Evolutionary conservation across 169 alveolate genomes (phyloP).

Genomic region (Cryptosporidium sp.): DNA sequence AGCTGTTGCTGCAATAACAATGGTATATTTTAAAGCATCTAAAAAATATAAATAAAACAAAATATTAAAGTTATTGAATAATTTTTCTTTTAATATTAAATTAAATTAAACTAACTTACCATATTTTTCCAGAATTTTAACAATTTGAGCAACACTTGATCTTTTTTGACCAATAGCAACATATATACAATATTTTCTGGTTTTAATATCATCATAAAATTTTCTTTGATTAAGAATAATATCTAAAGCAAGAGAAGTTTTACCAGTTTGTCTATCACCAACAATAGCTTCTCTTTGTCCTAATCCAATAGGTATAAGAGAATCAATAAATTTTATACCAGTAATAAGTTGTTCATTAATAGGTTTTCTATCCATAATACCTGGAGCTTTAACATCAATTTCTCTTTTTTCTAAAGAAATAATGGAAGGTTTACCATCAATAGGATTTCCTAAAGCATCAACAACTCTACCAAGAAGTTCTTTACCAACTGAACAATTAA

Average conservation of each 20-base stretch:
- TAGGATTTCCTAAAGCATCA: slow-evolving; percentile 97
- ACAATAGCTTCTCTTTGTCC: slow-evolving; percentile 98
- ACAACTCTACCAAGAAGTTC: slow-evolving; percentile 97
- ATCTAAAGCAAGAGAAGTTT: slow-evolving; percentile 97
- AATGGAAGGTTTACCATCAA: slow-evolving; percentile 94
- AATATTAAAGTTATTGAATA: not conserved
- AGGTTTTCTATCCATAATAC: slow-evolving; percentile 96
- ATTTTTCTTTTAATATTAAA: too few relatives aligned
- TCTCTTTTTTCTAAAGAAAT: slow-evolving; percentile 89
- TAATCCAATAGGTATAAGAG: slow-evolving; percentile 98
- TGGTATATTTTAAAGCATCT: slow-evolving; percentile 90
- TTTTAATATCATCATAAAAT: slow-evolving; percentile 78
- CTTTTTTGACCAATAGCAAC: slow-evolving; percentile 98
- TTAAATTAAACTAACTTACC: slow-evolving; percentile 81
- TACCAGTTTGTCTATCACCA: slow-evolving; percentile 99
- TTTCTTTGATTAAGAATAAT: slow-evolving; percentile 94
- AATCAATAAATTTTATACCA: slow-evolving; percentile 96
- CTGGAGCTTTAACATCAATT: slow-evolving; percentile 98
- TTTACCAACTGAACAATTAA: slow-evolving; percentile 96
- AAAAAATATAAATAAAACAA: not conserved
- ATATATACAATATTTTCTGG: slow-evolving; percentile 93
- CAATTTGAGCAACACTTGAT: slow-evolving; percentile 94
- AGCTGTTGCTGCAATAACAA: slow-evolving; percentile 98
- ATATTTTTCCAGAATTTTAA: slow-evolving; percentile 87
- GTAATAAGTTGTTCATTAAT: slow-evolving; percentile 98